Evolutionary conservation across 176 grass and related monocot species (phyloP).

Genomic region (Aegilops sharonensis): DNA sequence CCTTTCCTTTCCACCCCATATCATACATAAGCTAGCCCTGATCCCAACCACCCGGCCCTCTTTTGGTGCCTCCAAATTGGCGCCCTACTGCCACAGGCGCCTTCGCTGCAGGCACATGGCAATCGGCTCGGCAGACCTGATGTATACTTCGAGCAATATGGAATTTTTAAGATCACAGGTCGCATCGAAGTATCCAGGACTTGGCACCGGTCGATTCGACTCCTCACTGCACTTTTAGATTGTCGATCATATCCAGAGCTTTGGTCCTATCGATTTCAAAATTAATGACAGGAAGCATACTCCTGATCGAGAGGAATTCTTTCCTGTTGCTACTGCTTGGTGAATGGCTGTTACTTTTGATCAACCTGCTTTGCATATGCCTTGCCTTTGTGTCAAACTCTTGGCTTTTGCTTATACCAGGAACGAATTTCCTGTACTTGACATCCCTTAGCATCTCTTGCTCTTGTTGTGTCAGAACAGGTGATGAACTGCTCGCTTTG

Average conservation of each 20-base stretch:
- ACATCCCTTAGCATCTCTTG: slow-evolving; percentile 93
- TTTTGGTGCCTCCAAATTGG: not conserved
- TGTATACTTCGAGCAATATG: slow-evolving; percentile 11
- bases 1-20: slow-evolving; percentile 30
- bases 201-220: not conserved
- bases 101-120: slow-evolving; percentile 1
- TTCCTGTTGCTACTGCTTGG: slow-evolving; percentile 72
- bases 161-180: slow-evolving; percentile 25
- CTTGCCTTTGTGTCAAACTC: slow-evolving; percentile 70
- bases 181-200: not conserved
- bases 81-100: not conserved
- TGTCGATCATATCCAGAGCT: slow-evolving; percentile 85
- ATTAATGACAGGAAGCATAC: slow-evolving; percentile 75
- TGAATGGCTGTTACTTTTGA: slow-evolving; percentile 94
- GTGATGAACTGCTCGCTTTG: slow-evolving; percentile 53
- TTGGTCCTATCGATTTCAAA: slow-evolving; percentile 79
- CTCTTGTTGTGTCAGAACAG: slow-evolving; percentile 77
- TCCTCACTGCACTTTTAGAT: slow-evolving; percentile 58
- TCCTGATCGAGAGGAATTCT: slow-evolving; percentile 62
- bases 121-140: not conserved
- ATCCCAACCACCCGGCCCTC: slow-evolving; percentile 6
- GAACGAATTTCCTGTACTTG: slow-evolving; percentile 80
- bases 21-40: slow-evolving; percentile 45
- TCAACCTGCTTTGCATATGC: slow-evolving; percentile 63
- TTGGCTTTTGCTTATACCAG: slow-evolving; percentile 94